Base-by-base conservation (phyloP, 1,284 basidiomycete species). In the Flammula alnicola region DNA sequence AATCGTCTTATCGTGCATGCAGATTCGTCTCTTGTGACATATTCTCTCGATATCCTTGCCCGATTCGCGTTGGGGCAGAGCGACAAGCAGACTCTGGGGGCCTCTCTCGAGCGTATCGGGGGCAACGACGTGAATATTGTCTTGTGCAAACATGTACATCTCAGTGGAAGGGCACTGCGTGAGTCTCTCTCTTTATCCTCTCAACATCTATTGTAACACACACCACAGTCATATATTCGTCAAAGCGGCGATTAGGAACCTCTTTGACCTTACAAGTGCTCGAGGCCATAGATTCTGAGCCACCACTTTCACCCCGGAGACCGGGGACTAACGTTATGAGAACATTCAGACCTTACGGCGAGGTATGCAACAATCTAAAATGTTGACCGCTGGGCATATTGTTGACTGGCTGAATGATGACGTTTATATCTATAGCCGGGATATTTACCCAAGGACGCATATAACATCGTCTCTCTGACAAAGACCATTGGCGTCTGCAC, bases 1-100 rank as follows among this genome's bases (percentile, higher is more conserved):
- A 84, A 88, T 63, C 85, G 81, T 57, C 76, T 91, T 46, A 63
- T 91, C 23, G 72, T 92, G 2, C 80, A 84, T 25, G 72, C 76
- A 16, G 82, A 87, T 37, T 69, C 66, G n/a, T 73, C 74, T 1
- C 66, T 91, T 3, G 58, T 79, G 26, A 77, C 85, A 1, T 91
- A 87, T 61, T 83, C 87, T 1, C 73, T 91, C n/a, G 85, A 88
- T 52, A 64, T 83, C 16, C 68, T 91, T 38, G 81, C 77, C 1
- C 80, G 81, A 19, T 75, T 85, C 5, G 76, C 76, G 10, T 68
- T 76, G 19, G 79, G 78, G 1, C 69, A 78, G 45, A 65, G 75
- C 0, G 68, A 78, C 23, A 58, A 67, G 5, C 69, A 74, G 47
- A 71, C 70, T 6, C 63, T 90, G 23, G 75, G 78, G 4, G 75